phyloP scores from a whole-genome alignment of 176 grass and related monocot genomes.

The Metroxylon sagu region DNA sequence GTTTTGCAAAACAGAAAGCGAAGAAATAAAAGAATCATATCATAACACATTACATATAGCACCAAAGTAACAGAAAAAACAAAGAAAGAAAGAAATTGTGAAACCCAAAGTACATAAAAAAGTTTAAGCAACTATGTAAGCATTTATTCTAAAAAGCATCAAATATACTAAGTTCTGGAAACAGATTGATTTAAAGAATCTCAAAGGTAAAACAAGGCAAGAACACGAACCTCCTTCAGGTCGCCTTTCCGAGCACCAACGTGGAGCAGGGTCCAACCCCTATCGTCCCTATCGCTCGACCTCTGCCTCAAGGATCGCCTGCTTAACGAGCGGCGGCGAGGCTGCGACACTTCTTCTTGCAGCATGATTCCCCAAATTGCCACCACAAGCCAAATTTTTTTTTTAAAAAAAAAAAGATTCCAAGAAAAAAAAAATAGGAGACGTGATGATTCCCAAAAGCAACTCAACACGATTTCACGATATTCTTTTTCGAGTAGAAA shows the following conservation, averaged over 20 bases:
- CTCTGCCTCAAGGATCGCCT: constrained; percentile 17
- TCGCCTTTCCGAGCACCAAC: constrained; percentile 70
- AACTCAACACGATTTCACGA: background rate
- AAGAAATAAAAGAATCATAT: too few species aligned
- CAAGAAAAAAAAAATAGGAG: background rate
- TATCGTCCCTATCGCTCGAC: constrained; percentile 40
- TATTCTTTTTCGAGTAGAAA: background rate
- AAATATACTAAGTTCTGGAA: too few species aligned
- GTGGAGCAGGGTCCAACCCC: constrained; percentile 78
- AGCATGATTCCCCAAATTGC: constrained; percentile 23
- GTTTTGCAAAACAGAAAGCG: too few species aligned
- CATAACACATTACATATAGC: too few species aligned
- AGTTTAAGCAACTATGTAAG: too few species aligned
- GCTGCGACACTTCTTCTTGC: constrained; percentile 20
- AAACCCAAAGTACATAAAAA: too few species aligned
- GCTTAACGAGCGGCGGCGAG: constrained; percentile 15
- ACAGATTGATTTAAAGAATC: too few species aligned
- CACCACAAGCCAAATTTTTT: background rate
- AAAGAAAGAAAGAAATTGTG: too few species aligned
- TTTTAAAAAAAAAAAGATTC: background rate
- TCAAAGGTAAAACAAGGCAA: background rate
- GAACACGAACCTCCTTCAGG: constrained; percentile 58
- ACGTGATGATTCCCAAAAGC: background rate
- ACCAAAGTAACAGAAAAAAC: too few species aligned
- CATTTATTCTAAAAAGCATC: too few species aligned